These are phyloP conservation scores for Spergularia marina DNA, from an alignment of 148 eudicot species.

Conservation along the genomic window DNA sequence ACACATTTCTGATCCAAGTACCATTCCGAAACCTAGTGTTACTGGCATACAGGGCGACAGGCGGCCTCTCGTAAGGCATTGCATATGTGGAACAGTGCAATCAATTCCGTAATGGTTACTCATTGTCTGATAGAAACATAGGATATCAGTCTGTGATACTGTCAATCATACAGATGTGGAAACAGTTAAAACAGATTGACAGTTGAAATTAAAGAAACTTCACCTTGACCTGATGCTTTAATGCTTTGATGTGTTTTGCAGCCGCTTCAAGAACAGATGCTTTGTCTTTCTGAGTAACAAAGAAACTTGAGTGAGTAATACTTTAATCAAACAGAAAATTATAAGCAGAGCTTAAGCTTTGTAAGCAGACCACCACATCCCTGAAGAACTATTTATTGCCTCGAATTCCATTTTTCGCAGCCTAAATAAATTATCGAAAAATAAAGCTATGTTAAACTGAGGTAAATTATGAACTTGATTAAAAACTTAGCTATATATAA, in stretches of 20 bases:
- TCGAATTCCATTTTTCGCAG: no score
- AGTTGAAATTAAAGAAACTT: neutral
- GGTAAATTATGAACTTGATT: no score
- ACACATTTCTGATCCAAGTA: neutral
- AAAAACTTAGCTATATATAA: no score
- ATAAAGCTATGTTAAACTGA: no score
- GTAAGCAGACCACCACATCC: no score
- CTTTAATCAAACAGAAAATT: no score
- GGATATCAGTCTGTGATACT: neutral
- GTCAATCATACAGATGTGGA: no score
- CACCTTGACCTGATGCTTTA: slow-evolving; percentile 11
- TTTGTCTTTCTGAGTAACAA: slow-evolving; percentile 13
- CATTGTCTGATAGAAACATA: neutral
- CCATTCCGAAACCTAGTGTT: slow-evolving; percentile 5
- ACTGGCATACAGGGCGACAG: neutral
- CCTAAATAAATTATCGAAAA: no score
- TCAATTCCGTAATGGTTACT: neutral
- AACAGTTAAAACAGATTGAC: neutral
- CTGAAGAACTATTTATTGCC: no score
- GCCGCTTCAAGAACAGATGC: slow-evolving; percentile 20
- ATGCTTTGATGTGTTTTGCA: slow-evolving; percentile 14
- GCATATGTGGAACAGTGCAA: neutral
- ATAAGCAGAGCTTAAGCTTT: no score
- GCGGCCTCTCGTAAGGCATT: neutral
- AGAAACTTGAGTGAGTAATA: neutral